Evolutionary conservation across 2,329 filamentous ascomycete genomes (phyloP).

Genomic region (Falciphora oryzae): DNA sequence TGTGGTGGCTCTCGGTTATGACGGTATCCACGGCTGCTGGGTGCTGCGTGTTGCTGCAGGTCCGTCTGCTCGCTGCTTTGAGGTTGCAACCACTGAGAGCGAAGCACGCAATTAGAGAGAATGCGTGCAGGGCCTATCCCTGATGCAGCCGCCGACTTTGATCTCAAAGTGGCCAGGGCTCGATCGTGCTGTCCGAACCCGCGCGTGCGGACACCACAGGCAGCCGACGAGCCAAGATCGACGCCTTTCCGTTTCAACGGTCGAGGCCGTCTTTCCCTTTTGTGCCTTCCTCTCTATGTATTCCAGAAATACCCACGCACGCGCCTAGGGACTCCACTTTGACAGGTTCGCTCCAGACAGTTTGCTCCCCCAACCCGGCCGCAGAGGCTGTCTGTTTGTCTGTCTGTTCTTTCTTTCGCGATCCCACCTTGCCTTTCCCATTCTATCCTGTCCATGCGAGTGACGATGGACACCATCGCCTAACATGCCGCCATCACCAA

Average conservation of each 20-base stretch:
- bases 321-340: background rate
- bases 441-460: background rate
- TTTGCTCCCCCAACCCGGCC: background rate
- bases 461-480: background rate
- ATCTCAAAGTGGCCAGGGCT: constrained; percentile 4
- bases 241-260: constrained; percentile 3
- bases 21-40: constrained; percentile 4
- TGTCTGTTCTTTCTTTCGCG: constrained; percentile 7
- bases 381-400: background rate
- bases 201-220: background rate
- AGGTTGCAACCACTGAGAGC: background rate
- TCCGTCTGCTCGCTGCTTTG: background rate
- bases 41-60: background rate
- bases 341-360: background rate
- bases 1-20: constrained; percentile 12
- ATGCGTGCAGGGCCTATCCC: background rate
- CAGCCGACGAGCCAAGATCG: background rate
- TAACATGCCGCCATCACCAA: constrained; percentile 7
- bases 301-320: background rate
- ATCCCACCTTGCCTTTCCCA: background rate
- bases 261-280: constrained; percentile 4
- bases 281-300: background rate
- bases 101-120: background rate
- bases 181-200: constrained; percentile 6
- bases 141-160: background rate